phyloP scores from a whole-genome alignment of 2,329 filamentous ascomycete genomes.

The Colletotrichum sp. region DNA sequence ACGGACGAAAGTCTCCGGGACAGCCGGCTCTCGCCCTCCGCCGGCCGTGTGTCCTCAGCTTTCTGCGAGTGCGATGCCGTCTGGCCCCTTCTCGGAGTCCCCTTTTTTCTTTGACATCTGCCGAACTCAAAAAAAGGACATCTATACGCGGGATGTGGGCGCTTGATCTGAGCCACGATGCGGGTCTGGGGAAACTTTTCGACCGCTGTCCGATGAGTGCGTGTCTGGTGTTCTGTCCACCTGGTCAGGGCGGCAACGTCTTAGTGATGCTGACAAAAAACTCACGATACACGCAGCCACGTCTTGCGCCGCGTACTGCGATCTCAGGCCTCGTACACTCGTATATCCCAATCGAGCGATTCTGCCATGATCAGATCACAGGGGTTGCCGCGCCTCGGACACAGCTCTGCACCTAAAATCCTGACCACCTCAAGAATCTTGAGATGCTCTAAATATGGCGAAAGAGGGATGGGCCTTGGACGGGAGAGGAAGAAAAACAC shows the following conservation, averaged over 20 bases:
- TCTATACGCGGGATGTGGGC: not conserved
- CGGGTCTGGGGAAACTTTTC: not conserved
- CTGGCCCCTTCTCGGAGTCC: not conserved
- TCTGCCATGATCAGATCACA: not conserved
- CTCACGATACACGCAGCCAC: not conserved
- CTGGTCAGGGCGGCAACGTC: not conserved
- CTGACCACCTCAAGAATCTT: not conserved
- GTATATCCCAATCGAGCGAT: not conserved
- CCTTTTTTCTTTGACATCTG: not conserved
- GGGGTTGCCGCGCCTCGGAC: not conserved
- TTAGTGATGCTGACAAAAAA: not conserved
- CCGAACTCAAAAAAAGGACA: not conserved
- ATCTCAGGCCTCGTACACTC: not conserved
- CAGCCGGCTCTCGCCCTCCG: not conserved
- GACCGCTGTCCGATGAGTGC: not conserved
- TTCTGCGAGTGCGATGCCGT: not conserved
- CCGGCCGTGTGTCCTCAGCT: not conserved
- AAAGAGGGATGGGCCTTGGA: constrained; percentile 1
- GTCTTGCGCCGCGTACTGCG: not conserved
- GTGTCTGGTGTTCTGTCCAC: not conserved
- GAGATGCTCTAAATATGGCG: not conserved
- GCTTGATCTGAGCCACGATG: not conserved
- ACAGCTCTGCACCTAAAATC: not conserved
- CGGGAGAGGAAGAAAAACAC: not conserved
- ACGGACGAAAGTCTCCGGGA: constrained; percentile 2